Percentiles rank a stretch among this genome's conserved stretches.
These are phyloP conservation scores for Infundibulicybe gibba DNA, from an alignment of 768 basidiomycete species.

Conservation along the genomic window DNA sequence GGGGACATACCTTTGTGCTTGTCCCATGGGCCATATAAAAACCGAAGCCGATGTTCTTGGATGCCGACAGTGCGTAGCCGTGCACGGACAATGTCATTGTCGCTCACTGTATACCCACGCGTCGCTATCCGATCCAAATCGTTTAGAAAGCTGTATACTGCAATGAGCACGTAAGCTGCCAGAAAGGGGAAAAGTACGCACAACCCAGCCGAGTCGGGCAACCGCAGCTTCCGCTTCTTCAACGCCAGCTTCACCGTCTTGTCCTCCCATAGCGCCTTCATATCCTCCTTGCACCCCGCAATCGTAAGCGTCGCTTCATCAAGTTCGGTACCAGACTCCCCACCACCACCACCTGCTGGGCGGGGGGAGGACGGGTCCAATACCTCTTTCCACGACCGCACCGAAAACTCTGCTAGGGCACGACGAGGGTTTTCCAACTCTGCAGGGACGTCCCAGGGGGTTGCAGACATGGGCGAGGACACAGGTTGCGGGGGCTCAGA, in stretches of 20 bases:
- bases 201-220: constrained; percentile 70
- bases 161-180: not conserved
- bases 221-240: constrained; percentile 38
- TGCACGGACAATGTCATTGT: constrained; percentile 72
- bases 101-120: constrained; percentile 58
- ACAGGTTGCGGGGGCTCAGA: constrained; percentile 31
- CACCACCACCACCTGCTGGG: not conserved
- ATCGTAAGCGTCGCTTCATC: constrained; percentile 49
- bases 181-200: constrained; percentile 25
- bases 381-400: constrained; percentile 51
- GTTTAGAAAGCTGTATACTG: constrained; percentile 56
- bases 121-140: constrained; percentile 63
- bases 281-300: constrained; percentile 58
- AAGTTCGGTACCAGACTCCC: constrained; percentile 15
- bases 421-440: constrained; percentile 18
- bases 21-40: constrained; percentile 40
- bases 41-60: constrained; percentile 56
- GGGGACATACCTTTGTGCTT: constrained; percentile 23
- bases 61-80: constrained; percentile 69
- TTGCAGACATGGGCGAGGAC: constrained; percentile 32
- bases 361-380: constrained; percentile 23
- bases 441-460: constrained; percentile 39
- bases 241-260: constrained; percentile 46
- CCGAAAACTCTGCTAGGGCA: constrained; percentile 41
- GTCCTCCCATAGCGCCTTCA: constrained; percentile 61